Conservation (phyloP, 345 rosid genomes). For the Garcia nutans region DNA sequence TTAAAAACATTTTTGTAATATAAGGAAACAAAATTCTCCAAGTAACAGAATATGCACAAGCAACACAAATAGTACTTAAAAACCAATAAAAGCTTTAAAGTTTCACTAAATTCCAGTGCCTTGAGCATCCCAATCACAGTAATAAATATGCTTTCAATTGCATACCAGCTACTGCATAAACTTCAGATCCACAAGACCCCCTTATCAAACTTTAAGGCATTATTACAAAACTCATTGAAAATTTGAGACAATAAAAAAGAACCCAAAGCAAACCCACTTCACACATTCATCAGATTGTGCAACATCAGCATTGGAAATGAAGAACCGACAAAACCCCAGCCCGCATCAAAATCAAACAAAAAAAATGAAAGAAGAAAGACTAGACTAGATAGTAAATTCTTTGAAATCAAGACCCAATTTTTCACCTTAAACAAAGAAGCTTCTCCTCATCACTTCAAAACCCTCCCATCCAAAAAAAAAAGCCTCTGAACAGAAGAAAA, state of each 20-base stretch:
- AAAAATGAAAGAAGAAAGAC: constrained; percentile 6
- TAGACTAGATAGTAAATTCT: constrained; percentile 21
- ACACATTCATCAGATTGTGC: constrained; percentile 11
- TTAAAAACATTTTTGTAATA: background rate
- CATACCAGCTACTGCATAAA: constrained; percentile 4
- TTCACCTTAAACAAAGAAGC: constrained; percentile 34
- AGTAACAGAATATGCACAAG: background rate
- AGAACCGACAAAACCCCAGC: constrained; percentile 7
- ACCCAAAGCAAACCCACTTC: constrained; percentile 25
- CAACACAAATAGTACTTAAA: background rate
- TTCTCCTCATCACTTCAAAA: constrained; percentile 30
- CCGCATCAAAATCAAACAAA: constrained; percentile 15
- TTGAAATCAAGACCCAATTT: constrained; percentile 22
- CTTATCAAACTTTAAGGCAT: constrained; percentile 1
- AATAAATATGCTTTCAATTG: constrained; percentile 3
- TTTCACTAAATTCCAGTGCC: constrained; percentile 5
- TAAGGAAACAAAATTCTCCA: background rate
- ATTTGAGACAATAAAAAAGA: constrained; percentile 14
- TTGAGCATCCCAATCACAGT: constrained; percentile 3
- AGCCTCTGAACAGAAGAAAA: constrained; percentile 21
- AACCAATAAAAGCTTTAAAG: background rate
- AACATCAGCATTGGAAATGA: constrained; percentile 13
- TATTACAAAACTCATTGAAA: constrained; percentile 2
- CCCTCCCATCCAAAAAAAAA: constrained; percentile 13
- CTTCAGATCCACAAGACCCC: constrained; percentile 30